A percentile compares a stretch with the other conserved stretches of the same genome.
These are phyloP conservation scores for Phascolomyces articulosus DNA, from an alignment of 371 early-diverging fungal genomes.

Conservation along the genomic window DNA sequence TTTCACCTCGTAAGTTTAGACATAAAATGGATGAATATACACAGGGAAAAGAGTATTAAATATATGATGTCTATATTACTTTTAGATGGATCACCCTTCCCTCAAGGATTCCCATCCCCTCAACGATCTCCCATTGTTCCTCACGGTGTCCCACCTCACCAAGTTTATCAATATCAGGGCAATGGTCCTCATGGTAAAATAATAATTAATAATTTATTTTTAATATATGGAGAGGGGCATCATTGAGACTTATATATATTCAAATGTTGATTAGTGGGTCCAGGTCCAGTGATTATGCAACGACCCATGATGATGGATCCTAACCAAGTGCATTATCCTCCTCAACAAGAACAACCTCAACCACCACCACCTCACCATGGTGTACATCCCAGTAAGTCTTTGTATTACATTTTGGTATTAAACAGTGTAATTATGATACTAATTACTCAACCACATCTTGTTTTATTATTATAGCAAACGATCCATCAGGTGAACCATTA, in stretches of 20 bases:
- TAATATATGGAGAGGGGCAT: too few relatives aligned
- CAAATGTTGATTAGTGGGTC: neutral
- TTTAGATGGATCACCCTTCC: slow-evolving; percentile 48
- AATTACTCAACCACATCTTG: too few relatives aligned
- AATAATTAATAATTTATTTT: too few relatives aligned
- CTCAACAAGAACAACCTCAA: slow-evolving; percentile 20
- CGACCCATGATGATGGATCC: slow-evolving; percentile 39
- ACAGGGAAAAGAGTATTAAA: neutral
- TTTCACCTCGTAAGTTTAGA: slow-evolving; percentile 40
- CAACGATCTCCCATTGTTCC: slow-evolving; percentile 58
- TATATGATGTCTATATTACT: neutral
- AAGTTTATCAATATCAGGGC: slow-evolving; percentile 59
- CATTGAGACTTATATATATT: too few relatives aligned
- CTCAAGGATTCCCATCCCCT: slow-evolving; percentile 52
- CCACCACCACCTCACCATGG: neutral
- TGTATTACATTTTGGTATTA: neutral
- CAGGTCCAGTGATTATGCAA: slow-evolving; percentile 35
- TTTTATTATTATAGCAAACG: neutral
- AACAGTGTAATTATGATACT: neutral
- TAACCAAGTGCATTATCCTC: slow-evolving; percentile 27
- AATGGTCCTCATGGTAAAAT: slow-evolving; percentile 31
- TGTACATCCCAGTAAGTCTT: neutral
- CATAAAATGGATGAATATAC: neutral
- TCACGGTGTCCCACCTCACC: slow-evolving; percentile 51
- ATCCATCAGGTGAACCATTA: neutral